A percentile compares a stretch with the other conserved stretches of the same genome.
Conservation (phyloP, 2,329 filamentous ascomycete genomes). For the Graphiopsis chlorocephala region DNA sequence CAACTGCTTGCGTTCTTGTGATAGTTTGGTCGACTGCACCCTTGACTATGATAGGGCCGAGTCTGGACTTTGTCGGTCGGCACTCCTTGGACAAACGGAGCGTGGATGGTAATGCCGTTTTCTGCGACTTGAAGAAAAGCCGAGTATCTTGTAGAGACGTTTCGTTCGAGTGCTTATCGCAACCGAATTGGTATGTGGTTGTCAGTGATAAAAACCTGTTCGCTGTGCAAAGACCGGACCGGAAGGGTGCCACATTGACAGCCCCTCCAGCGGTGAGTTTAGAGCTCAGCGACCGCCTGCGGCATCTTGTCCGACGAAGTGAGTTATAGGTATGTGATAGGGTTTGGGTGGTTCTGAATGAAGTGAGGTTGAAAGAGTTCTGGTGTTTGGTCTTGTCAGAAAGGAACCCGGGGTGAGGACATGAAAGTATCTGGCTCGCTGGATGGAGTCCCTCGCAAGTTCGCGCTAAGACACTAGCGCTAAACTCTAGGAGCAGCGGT, state of each 20-base stretch:
- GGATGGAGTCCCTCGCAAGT: no score
- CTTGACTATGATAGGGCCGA: conserved; percentile 15
- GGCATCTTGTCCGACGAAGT: conserved; percentile 20
- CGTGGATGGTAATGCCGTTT: background rate
- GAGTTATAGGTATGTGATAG: background rate
- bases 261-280: conserved; percentile 18
- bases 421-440: conserved; percentile 3
- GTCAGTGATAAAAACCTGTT: conserved; percentile 18
- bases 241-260: conserved; percentile 16
- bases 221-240: conserved; percentile 17
- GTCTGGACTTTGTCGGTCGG: conserved; percentile 13
- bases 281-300: conserved; percentile 18
- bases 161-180: conserved; percentile 14
- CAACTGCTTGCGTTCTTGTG: conserved; percentile 15
- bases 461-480: background rate
- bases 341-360: background rate
- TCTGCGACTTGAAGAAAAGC: background rate
- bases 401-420: background rate
- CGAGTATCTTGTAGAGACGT: background rate
- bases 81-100: conserved; percentile 12
- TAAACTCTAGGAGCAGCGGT: background rate
- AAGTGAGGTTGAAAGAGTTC: background rate
- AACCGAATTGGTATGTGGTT: conserved; percentile 14
- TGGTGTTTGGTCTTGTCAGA: background rate
- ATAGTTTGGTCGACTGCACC: conserved; percentile 8